Percentiles rank a stretch among this genome's conserved stretches.
These are phyloP conservation scores for Euphorbia lathyris DNA, from an alignment of 345 rosid genomes.

Conservation along the genomic window DNA sequence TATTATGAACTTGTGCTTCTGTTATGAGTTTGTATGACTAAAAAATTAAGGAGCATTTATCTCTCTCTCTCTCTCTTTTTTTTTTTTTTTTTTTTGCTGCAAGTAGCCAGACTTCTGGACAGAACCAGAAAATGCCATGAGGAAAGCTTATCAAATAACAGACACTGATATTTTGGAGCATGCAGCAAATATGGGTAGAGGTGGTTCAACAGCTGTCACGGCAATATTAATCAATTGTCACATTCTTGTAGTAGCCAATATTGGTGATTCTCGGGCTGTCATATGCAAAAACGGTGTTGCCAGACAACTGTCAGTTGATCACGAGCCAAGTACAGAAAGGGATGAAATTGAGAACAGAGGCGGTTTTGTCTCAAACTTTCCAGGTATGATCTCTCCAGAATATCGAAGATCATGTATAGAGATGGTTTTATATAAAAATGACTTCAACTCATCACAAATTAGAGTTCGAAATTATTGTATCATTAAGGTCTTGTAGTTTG, in stretches of 20 bases:
- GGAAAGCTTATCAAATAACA: conserved; percentile 64
- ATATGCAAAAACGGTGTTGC: conserved; percentile 66
- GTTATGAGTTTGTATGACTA: neutral
- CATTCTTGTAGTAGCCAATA: conserved; percentile 79
- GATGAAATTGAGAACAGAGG: conserved; percentile 71
- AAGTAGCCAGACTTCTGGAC: conserved; percentile 72
- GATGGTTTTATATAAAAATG: neutral
- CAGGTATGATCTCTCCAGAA: conserved; percentile 44
- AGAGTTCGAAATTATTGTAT: conserved; percentile 1
- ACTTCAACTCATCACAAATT: neutral
- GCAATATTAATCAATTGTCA: conserved; percentile 71
- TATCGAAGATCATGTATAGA: neutral
- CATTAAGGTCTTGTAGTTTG: neutral
- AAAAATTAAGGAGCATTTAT: neutral
- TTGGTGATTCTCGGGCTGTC: conserved; percentile 94
- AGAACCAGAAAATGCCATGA: conserved; percentile 65
- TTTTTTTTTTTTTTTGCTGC: conserved; percentile 9
- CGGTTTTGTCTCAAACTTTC: conserved; percentile 82
- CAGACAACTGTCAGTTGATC: conserved; percentile 81
- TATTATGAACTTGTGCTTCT: neutral
- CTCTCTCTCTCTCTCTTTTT: neutral
- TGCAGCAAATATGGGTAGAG: conserved; percentile 69
- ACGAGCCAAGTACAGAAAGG: conserved; percentile 73
- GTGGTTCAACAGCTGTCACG: conserved; percentile 96
- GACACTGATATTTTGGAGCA: conserved; percentile 62